Conservation (phyloP, 345 rosid genomes). For the Crucihimalaya himalaica region DNA sequence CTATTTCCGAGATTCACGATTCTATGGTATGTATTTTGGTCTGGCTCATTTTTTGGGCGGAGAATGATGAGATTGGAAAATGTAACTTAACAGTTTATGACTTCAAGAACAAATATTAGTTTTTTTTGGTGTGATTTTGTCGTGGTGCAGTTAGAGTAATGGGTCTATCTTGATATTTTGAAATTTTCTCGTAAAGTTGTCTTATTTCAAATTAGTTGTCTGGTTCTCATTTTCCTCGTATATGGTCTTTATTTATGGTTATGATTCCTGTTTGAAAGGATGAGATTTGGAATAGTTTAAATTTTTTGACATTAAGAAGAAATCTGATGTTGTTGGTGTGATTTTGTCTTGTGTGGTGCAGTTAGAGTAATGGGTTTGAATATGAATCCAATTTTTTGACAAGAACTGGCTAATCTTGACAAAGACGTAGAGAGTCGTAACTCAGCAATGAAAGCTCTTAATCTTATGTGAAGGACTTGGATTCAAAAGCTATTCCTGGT, state of each 20-base stretch:
- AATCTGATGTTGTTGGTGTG: neutral
- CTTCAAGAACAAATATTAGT: neutral
- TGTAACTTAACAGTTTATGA: neutral
- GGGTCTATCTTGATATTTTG: neutral
- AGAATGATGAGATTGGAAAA: neutral
- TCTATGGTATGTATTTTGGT: neutral
- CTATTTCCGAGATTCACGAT: neutral
- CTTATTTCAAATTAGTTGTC: neutral
- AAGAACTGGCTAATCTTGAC: constrained; percentile 88
- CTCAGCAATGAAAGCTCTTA: constrained; percentile 90
- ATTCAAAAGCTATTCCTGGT: constrained; percentile 81
- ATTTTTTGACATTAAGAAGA: neutral
- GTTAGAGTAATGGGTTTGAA: constrained; percentile 12
- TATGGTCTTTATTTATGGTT: neutral
- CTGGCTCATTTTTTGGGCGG: neutral
- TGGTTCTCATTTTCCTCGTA: constrained; percentile 1
- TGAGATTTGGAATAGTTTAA: neutral
- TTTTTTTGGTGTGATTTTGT: neutral
- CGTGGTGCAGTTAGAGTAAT: neutral
- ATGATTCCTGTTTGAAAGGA: neutral
- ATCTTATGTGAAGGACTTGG: constrained; percentile 82
- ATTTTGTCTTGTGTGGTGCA: neutral
- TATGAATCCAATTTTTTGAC: constrained; percentile 43
- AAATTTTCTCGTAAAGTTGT: neutral
- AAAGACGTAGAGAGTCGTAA: constrained; percentile 88